Conservation (phyloP, 345 rosid genomes). For the Acer campestre region DNA sequence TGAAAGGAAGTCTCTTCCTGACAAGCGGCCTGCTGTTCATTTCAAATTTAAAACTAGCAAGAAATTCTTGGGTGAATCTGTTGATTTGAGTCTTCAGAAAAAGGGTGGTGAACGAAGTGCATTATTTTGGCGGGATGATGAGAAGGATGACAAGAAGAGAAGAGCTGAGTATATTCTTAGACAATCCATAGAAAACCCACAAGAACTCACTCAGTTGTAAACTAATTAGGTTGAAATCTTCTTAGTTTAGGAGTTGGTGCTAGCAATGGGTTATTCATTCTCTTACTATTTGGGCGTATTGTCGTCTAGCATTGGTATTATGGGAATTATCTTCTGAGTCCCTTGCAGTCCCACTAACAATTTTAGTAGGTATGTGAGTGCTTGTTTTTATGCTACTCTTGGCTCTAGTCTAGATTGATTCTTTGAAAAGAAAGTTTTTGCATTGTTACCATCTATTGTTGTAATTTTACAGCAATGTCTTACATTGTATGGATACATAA, state of each 20-base stretch:
- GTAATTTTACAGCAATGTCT: constrained; percentile 14
- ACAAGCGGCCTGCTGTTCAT: constrained; percentile 51
- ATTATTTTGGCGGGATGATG: constrained; percentile 64
- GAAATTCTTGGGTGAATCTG: constrained; percentile 62
- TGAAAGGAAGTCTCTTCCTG: constrained; percentile 54
- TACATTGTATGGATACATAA: constrained; percentile 14
- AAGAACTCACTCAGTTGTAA: constrained; percentile 87
- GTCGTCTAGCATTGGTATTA: constrained; percentile 17
- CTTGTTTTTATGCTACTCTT: constrained; percentile 22
- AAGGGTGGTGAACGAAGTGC: constrained; percentile 48
- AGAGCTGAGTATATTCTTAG: constrained; percentile 89
- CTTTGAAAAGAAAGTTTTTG: constrained; percentile 25
- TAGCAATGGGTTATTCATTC: constrained; percentile 20
- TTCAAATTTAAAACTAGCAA: constrained; percentile 67
- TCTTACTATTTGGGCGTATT: constrained; percentile 9
- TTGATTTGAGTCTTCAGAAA: constrained; percentile 59
- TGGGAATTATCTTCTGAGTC: constrained; percentile 13
- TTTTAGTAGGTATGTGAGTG: constrained; percentile 33
- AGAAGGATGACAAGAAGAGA: constrained; percentile 94
- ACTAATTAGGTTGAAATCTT: constrained; percentile 16
- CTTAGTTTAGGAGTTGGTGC: constrained; percentile 25
- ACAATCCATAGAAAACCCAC: constrained; percentile 85
- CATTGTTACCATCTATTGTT: constrained; percentile 15
- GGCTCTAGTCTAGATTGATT: constrained; percentile 29
- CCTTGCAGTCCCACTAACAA: constrained; percentile 27